Percentiles rank a stretch among this genome's conserved stretches.
Evolutionary conservation across 352 stramenopile genomes (phyloP).

Genomic region (Phytophthora megakarya): DNA sequence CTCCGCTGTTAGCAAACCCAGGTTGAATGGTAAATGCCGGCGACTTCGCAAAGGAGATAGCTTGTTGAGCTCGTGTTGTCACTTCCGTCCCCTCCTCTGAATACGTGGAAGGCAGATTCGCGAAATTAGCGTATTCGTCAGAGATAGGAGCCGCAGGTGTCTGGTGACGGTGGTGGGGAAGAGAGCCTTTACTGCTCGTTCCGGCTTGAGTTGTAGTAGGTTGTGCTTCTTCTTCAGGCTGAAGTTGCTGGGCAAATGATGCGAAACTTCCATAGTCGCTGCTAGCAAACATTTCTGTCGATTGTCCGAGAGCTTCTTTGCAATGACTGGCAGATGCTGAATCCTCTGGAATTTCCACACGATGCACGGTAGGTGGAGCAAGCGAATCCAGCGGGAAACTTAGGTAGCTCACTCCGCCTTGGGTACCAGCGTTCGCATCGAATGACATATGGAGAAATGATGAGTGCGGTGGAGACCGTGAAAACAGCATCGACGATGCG

Average conservation of each 20-base stretch:
- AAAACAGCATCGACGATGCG: slow-evolving; percentile 49
- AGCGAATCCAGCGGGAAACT: slow-evolving; percentile 53
- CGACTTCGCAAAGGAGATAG: slow-evolving; percentile 26
- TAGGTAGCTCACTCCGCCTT: slow-evolving; percentile 37
- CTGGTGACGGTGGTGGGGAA: neutral
- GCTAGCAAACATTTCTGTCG: slow-evolving; percentile 8
- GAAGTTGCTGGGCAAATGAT: slow-evolving; percentile 25
- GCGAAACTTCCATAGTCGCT: slow-evolving; percentile 58
- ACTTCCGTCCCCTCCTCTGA: slow-evolving; percentile 29
- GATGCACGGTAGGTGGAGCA: slow-evolving; percentile 26
- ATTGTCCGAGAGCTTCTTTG: neutral
- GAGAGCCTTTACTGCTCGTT: neutral
- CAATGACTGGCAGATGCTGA: neutral
- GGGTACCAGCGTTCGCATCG: neutral
- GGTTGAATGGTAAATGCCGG: slow-evolving; percentile 7
- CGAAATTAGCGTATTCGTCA: slow-evolving; percentile 36
- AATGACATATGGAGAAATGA: slow-evolving; percentile 17
- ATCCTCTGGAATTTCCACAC: slow-evolving; percentile 5
- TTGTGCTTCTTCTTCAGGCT: slow-evolving; percentile 23
- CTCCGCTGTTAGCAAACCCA: slow-evolving; percentile 12
- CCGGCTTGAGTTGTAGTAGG: neutral
- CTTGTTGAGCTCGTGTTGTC: slow-evolving; percentile 18
- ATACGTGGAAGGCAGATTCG: slow-evolving; percentile 30
- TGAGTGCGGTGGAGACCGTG: slow-evolving; percentile 35
- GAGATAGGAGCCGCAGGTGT: neutral